Evolutionary conservation across 2,329 filamentous ascomycete species (phyloP).

Genomic region (Fusarium tuaranense): DNA sequence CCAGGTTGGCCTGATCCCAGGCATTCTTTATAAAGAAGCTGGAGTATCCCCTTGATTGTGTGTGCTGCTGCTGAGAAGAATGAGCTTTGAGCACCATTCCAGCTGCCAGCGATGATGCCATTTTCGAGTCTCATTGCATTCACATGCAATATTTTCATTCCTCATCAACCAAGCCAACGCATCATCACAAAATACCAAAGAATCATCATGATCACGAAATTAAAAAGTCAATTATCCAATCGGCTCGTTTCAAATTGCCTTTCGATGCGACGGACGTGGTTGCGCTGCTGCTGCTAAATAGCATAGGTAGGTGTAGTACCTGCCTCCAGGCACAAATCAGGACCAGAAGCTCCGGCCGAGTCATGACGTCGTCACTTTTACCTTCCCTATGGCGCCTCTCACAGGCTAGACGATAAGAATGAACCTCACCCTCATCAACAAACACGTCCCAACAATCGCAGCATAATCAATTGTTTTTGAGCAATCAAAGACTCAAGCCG

Average conservation of each 20-base stretch:
- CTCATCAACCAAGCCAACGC: conserved; percentile 12
- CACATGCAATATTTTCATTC: conserved; percentile 12
- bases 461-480: neutral
- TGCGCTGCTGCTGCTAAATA: neutral
- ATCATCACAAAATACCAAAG: conserved; percentile 27
- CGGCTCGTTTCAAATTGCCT: neutral
- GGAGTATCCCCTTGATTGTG: neutral
- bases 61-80: neutral
- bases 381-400: conserved; percentile 1
- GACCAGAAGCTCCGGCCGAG: conserved; percentile 35
- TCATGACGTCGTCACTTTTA: conserved; percentile 37
- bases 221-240: conserved; percentile 12
- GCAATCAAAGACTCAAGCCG: neutral
- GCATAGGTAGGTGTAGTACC: neutral
- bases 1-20: neutral
- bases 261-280: neutral
- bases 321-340: neutral
- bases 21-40: neutral
- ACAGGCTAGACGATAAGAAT: neutral
- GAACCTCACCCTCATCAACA: conserved; percentile 2
- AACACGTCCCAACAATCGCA: neutral
- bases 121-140: neutral
- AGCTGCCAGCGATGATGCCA: conserved; percentile 6
- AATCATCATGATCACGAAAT: conserved; percentile 28
- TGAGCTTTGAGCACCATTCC: neutral